A percentile compares a stretch with the other conserved stretches of the same genome.
Evolutionary conservation across 1,284 basidiomycete species (phyloP).

Genomic region (Inonotus hispidus): DNA sequence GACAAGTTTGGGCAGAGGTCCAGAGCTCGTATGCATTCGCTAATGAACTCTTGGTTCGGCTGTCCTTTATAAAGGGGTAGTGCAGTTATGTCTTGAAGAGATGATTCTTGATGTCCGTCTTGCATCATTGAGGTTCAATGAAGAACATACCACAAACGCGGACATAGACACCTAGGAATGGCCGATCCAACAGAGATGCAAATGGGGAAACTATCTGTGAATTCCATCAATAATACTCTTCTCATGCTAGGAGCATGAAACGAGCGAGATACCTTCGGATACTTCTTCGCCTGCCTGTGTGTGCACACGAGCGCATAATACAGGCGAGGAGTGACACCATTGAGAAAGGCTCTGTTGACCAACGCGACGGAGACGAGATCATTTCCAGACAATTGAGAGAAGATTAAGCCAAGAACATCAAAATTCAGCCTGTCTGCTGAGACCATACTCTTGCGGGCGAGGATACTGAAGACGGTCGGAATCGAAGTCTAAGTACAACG

Average conservation of each 20-base stretch:
- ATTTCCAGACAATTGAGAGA: slow-evolving; percentile 42
- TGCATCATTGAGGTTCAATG: neutral
- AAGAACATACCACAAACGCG: slow-evolving; percentile 47
- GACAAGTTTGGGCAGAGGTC: slow-evolving; percentile 44
- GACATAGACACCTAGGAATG: slow-evolving; percentile 50
- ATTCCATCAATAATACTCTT: neutral
- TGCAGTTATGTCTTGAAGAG: slow-evolving; percentile 43
- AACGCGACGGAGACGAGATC: slow-evolving; percentile 56
- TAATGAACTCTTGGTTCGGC: slow-evolving; percentile 43
- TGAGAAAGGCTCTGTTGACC: slow-evolving; percentile 57
- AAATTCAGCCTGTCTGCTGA: slow-evolving; percentile 62
- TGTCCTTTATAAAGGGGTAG: slow-evolving; percentile 32
- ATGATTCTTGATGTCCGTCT: neutral
- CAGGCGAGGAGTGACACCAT: slow-evolving; percentile 53
- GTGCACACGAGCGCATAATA: slow-evolving; percentile 54
- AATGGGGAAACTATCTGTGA: slow-evolving; percentile 52
- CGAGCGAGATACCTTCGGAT: slow-evolving; percentile 37
- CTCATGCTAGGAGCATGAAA: neutral
- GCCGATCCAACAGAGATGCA: slow-evolving; percentile 45
- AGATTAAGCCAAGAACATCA: slow-evolving; percentile 64
- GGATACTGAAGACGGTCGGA: neutral
- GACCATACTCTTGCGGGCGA: slow-evolving; percentile 39
- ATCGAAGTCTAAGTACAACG: too few species aligned
- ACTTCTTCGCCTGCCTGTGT: slow-evolving; percentile 48
- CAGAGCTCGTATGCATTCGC: slow-evolving; percentile 45